These are phyloP conservation scores for Penicillium cosmopolitanum DNA, from an alignment of 495 filamentous ascomycete genomes.

Conservation along the genomic window DNA sequence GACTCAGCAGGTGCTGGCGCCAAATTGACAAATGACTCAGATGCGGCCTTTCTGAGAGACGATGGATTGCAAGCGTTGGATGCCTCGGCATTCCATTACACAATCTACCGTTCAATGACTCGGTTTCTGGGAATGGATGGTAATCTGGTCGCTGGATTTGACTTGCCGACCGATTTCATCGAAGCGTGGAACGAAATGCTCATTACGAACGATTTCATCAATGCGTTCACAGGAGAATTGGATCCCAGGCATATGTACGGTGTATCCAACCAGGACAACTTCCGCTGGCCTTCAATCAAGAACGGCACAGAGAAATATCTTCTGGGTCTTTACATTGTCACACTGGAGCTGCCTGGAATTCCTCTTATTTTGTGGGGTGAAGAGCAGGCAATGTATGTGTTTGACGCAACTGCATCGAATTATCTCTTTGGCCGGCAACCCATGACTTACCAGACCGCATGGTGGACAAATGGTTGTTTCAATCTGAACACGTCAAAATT, in stretches of 20 bases:
- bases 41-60: slow-evolving; percentile 33
- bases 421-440: slow-evolving; percentile 54
- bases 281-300: slow-evolving; percentile 53
- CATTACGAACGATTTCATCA: slow-evolving; percentile 48
- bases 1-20: slow-evolving; percentile 38
- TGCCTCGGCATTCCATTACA: slow-evolving; percentile 53
- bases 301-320: slow-evolving; percentile 52
- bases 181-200: slow-evolving; percentile 49
- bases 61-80: slow-evolving; percentile 44
- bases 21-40: slow-evolving; percentile 37
- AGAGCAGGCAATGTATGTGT: slow-evolving; percentile 55
- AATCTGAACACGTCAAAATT: slow-evolving; percentile 49
- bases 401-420: slow-evolving; percentile 53
- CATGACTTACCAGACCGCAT: slow-evolving; percentile 53
- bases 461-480: slow-evolving; percentile 58
- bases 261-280: slow-evolving; percentile 55
- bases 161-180: slow-evolving; percentile 47
- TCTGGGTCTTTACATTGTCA: slow-evolving; percentile 50
- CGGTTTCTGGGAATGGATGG: slow-evolving; percentile 56
- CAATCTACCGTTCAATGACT: slow-evolving; percentile 51
- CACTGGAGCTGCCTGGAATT: slow-evolving; percentile 52
- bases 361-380: slow-evolving; percentile 56
- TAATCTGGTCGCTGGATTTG: slow-evolving; percentile 41
- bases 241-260: slow-evolving; percentile 58
- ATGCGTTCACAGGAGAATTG: slow-evolving; percentile 53